These are phyloP conservation scores for Penicillium psychrofluorescens DNA, from an alignment of 495 filamentous ascomycete species.

Conservation along the genomic window DNA sequence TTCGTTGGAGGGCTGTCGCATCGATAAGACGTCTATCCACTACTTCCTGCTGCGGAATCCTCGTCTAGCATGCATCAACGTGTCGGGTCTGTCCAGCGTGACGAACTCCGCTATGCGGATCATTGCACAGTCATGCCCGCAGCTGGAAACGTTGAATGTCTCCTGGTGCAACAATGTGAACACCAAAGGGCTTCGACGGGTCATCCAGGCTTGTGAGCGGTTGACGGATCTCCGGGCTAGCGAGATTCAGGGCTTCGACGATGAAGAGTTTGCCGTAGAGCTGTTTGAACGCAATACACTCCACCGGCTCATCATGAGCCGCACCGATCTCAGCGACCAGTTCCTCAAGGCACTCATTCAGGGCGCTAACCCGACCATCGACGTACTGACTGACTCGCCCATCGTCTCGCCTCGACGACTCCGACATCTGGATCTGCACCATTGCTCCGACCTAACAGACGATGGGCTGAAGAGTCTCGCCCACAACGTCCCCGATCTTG, in stretches of 20 bases:
- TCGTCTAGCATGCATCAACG: constrained; percentile 71
- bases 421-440: constrained; percentile 76
- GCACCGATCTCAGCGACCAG: constrained; percentile 66
- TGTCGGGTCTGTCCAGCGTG: constrained; percentile 71
- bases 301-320: constrained; percentile 73
- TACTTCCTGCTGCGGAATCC: constrained; percentile 72
- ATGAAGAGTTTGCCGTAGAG: constrained; percentile 57
- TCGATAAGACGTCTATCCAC: constrained; percentile 73
- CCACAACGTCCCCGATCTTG: constrained; percentile 67
- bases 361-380: constrained; percentile 65
- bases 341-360: constrained; percentile 64
- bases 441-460: constrained; percentile 68
- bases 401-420: constrained; percentile 73
- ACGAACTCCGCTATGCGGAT: constrained; percentile 84
- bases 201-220: constrained; percentile 64
- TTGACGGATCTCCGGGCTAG: constrained; percentile 77
- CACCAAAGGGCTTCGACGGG: constrained; percentile 66
- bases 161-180: constrained; percentile 87
- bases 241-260: constrained; percentile 73
- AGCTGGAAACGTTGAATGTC: constrained; percentile 74
- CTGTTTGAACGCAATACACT: constrained; percentile 76
- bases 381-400: constrained; percentile 67
- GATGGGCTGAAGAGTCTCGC: constrained; percentile 59
- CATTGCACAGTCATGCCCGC: constrained; percentile 74
- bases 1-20: constrained; percentile 80